Evolutionary conservation across 495 filamentous ascomycete genomes (phyloP).

Genomic region (Physcia stellaris): DNA sequence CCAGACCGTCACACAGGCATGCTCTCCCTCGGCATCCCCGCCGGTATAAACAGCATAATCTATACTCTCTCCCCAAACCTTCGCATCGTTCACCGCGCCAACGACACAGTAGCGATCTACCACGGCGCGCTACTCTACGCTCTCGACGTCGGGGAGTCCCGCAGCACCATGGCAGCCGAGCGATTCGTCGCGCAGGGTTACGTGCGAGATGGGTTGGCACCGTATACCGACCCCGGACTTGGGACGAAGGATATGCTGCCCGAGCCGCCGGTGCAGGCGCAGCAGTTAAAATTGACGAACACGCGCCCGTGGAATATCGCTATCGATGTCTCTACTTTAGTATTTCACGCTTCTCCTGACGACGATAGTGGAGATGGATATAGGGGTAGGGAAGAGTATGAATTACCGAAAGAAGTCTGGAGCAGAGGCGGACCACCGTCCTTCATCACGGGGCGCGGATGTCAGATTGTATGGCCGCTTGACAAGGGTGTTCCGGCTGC

Average conservation of each 20-base stretch:
- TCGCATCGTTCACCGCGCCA: constrained; percentile 27
- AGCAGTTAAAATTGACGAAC: constrained; percentile 25
- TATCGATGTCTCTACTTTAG: constrained; percentile 31
- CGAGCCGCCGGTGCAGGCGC: constrained; percentile 19
- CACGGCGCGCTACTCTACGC: constrained; percentile 42
- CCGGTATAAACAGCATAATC: constrained; percentile 13
- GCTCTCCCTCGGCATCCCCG: constrained; percentile 9
- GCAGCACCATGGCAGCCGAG: constrained; percentile 11
- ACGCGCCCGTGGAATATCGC: constrained; percentile 33
- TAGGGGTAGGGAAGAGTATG: constrained; percentile 11
- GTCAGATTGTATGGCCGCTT: constrained; percentile 40
- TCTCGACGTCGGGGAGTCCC: constrained; percentile 26
- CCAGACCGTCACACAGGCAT: constrained; percentile 19
- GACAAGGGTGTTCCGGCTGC: constrained; percentile 31
- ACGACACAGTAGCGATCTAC: constrained; percentile 40
- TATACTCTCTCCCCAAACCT: constrained; percentile 17
- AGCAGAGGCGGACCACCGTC: constrained; percentile 32
- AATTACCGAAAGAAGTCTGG: constrained; percentile 34
- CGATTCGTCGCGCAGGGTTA: constrained; percentile 5
- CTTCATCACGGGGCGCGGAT: constrained; percentile 35
- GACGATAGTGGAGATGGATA: neutral
- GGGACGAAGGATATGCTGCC: no score
- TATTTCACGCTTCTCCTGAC: constrained; percentile 12
- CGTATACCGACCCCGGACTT: no score
- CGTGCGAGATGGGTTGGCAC: no score